phyloP scores from a whole-genome alignment of 768 basidiomycete genomes.

The Boletus sp. region DNA sequence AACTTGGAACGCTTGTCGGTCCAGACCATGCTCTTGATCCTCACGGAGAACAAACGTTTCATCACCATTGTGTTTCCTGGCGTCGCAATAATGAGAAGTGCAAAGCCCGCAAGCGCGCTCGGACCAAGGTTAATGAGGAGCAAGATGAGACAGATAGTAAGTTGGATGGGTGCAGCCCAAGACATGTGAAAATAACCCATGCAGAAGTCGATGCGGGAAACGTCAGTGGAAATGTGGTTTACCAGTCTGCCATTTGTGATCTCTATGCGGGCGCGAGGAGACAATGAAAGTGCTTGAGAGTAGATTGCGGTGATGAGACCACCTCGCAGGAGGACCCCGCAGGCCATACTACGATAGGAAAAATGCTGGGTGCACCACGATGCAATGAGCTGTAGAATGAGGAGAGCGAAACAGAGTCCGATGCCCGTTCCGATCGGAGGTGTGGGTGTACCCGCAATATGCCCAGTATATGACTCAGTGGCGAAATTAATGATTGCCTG shows the following conservation, averaged over 20 bases:
- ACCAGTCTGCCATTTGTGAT: too few species aligned
- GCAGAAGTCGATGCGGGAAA: too few species aligned
- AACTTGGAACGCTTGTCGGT: conserved; percentile 89
- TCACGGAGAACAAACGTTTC: conserved; percentile 57
- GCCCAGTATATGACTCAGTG: conserved; percentile 55
- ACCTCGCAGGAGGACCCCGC: conserved; percentile 78
- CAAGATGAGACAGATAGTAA: conserved; percentile 72
- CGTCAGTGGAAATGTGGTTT: too few species aligned
- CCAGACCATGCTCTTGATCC: conserved; percentile 79
- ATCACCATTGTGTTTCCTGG: conserved; percentile 74
- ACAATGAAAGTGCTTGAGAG: conserved; percentile 67
- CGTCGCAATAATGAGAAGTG: conserved; percentile 66
- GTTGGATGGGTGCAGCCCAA: conserved; percentile 76
- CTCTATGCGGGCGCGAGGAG: too few species aligned
- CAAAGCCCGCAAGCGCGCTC: conserved; percentile 54
- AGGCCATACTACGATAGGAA: conserved; percentile 71
- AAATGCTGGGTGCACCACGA: conserved; percentile 78
- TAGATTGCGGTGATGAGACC: conserved; percentile 90
- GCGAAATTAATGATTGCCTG: conserved; percentile 74
- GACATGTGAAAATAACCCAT: conserved; percentile 78
- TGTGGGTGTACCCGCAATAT: conserved; percentile 35
- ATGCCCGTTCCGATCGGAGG: too few species aligned
- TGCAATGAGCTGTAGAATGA: conserved; percentile 63
- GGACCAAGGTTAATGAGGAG: conserved; percentile 72
- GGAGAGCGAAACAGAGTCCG: conserved; percentile 66